Percentiles rank a stretch among this genome's conserved stretches.
phyloP scores from a whole-genome alignment of 2,329 filamentous ascomycete genomes.

The Helotiales sp. region DNA sequence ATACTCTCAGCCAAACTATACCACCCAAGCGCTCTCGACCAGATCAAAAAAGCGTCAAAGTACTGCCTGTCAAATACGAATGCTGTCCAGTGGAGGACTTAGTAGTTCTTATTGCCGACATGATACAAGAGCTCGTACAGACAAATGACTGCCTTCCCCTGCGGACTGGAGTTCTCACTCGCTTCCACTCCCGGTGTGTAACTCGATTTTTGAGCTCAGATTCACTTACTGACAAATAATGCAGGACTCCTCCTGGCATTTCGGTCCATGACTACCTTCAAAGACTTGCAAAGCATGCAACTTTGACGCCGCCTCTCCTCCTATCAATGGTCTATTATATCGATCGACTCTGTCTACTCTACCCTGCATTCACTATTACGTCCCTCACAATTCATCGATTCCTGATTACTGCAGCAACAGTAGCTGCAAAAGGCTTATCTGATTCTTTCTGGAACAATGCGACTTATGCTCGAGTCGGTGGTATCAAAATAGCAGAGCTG shows the following conservation, averaged over 20 bases:
- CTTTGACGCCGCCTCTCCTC: conserved; percentile 88
- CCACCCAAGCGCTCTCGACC: conserved; percentile 54
- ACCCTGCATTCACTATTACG: conserved; percentile 93
- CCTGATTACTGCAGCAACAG: conserved; percentile 91
- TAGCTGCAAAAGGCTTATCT: conserved; percentile 92
- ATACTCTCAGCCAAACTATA: conserved; percentile 10
- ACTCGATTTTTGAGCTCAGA: conserved; percentile 29
- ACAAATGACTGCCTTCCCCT: conserved; percentile 89
- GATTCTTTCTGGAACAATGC: conserved; percentile 99
- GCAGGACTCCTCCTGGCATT: conserved; percentile 73
- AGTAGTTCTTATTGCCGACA: conserved; percentile 87
- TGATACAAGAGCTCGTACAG: conserved; percentile 92
- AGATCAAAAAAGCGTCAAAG: conserved; percentile 52
- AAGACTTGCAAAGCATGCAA: conserved; percentile 89
- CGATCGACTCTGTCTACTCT: conserved; percentile 87
- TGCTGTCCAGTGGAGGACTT: conserved; percentile 80
- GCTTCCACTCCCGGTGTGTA: conserved; percentile 85
- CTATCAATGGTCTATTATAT: conserved; percentile 99
- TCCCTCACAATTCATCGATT: conserved; percentile 97
- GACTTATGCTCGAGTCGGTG: conserved; percentile 91
- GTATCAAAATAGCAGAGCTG: conserved; percentile 85
- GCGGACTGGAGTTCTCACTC: conserved; percentile 80
- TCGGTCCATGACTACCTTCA: conserved; percentile 93
- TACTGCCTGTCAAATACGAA: conserved; percentile 76
- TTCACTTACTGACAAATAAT: conserved; percentile 1